Conservation (phyloP, 129 eudicot genomes). For the Pulicaria dysenterica region DNA sequence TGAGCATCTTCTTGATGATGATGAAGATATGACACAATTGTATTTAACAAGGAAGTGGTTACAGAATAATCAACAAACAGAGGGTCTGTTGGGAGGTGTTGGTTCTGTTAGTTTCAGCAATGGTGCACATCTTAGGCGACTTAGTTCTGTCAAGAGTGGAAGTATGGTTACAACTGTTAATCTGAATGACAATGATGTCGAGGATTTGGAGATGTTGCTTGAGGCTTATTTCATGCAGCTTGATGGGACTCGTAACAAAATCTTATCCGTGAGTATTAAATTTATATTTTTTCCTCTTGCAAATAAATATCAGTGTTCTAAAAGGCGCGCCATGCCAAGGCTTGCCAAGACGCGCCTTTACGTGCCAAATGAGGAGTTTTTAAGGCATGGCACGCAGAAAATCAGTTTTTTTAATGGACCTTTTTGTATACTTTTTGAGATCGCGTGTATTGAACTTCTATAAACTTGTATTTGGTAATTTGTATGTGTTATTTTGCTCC, state of each 20-base stretch:
- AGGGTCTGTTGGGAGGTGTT: conserved; percentile 53
- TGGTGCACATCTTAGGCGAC: conserved; percentile 56
- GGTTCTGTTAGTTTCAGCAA: conserved; percentile 58
- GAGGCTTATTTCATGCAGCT: conserved; percentile 99
- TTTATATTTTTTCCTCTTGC: neutral
- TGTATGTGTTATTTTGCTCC: too few species aligned
- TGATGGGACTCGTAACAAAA: conserved; percentile 98
- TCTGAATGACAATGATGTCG: conserved; percentile 70
- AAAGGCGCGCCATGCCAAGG: too few species aligned
- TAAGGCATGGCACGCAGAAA: too few species aligned
- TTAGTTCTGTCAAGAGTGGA: conserved; percentile 80
- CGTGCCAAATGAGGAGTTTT: too few species aligned
- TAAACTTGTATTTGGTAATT: too few species aligned
- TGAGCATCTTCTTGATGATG: conserved; percentile 98
- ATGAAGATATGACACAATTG: conserved; percentile 92
- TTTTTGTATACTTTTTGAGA: too few species aligned
- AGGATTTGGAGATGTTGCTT: conserved; percentile 97
- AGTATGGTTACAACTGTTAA: conserved; percentile 72
- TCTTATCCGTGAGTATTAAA: conserved; percentile 73
- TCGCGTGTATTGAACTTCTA: too few species aligned
- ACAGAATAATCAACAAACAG: conserved; percentile 72
- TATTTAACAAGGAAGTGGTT: conserved; percentile 88
- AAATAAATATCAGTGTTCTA: neutral
- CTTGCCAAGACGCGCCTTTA: too few species aligned
- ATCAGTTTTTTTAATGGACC: too few species aligned